A percentile compares a stretch with the other conserved stretches of the same genome.
Conservation (phyloP, 768 basidiomycete genomes). For the Pisolithus tinctorius region DNA sequence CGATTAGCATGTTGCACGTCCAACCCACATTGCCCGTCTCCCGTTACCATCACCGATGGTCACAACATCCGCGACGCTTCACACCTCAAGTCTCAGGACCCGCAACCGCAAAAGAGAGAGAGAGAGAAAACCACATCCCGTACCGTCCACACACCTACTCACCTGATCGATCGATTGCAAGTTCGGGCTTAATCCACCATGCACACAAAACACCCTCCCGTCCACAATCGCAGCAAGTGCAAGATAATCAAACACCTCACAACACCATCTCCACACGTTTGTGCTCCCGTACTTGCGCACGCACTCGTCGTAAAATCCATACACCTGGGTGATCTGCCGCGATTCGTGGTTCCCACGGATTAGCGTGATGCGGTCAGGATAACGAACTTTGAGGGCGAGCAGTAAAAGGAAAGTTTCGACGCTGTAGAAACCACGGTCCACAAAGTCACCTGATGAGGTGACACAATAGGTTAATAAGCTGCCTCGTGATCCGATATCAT, state of each 20-base stretch:
- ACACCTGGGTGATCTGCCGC: constrained; percentile 94
- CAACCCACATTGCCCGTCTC: background rate
- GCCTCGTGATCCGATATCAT: constrained; percentile 1
- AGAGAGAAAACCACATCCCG: background rate
- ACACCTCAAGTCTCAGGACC: too few species aligned
- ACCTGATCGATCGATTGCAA: constrained; percentile 87
- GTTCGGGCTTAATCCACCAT: constrained; percentile 92
- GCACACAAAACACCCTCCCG: constrained; percentile 94
- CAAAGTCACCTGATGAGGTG: constrained; percentile 75
- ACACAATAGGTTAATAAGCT: background rate
- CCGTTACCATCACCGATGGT: background rate
- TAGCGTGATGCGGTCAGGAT: constrained; percentile 94
- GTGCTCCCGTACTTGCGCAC: constrained; percentile 90
- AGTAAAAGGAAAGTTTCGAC: constrained; percentile 95
- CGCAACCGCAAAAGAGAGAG: too few species aligned
- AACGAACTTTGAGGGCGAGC: constrained; percentile 92
- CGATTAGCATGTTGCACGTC: background rate
- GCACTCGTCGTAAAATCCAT: constrained; percentile 95
- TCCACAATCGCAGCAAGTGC: constrained; percentile 95
- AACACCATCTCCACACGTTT: constrained; percentile 98
- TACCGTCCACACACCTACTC: constrained; percentile 19
- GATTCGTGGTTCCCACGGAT: constrained; percentile 98
- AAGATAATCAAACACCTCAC: constrained; percentile 97
- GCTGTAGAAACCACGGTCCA: constrained; percentile 95
- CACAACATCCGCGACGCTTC: too few species aligned